phyloP scores from a whole-genome alignment of 1,284 basidiomycete species.

The Sanghuangporus weigelae region DNA sequence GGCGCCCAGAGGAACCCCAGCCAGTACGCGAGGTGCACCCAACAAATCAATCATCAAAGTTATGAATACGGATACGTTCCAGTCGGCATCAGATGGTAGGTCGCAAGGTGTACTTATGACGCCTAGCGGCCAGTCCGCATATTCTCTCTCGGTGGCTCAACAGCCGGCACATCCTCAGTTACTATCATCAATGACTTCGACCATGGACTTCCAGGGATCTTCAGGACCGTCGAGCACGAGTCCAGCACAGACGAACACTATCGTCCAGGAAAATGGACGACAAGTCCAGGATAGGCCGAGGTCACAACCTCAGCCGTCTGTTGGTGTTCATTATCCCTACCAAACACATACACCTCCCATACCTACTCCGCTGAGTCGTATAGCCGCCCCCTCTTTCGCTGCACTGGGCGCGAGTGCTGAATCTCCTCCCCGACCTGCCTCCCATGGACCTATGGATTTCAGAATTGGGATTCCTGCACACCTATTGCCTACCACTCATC shows the following conservation, averaged over 20 bases:
- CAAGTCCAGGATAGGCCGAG: background rate
- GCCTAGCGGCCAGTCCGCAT: background rate
- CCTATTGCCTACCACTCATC: background rate
- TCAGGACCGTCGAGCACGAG: background rate
- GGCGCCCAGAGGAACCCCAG: background rate
- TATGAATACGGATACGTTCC: slow-evolving; percentile 1
- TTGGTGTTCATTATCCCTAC: background rate
- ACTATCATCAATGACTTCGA: background rate
- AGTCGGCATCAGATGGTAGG: background rate
- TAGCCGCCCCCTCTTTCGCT: background rate
- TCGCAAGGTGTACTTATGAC: slow-evolving; percentile 7
- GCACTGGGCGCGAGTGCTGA: background rate
- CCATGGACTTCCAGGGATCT: background rate
- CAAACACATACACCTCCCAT: background rate
- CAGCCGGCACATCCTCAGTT: background rate
- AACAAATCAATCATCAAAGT: slow-evolving; percentile 5
- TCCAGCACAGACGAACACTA: background rate
- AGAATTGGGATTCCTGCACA: background rate
- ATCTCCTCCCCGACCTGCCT: background rate
- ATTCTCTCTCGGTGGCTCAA: background rate
- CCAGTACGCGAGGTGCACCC: background rate
- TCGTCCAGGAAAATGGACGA: background rate
- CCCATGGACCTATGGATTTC: background rate
- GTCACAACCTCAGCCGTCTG: background rate
- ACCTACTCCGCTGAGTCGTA: background rate